Percentiles rank a stretch among this genome's conserved stretches.
Evolutionary conservation across 139 green algal species (phyloP).

Genomic region (Chlamydomonas sp.): DNA sequence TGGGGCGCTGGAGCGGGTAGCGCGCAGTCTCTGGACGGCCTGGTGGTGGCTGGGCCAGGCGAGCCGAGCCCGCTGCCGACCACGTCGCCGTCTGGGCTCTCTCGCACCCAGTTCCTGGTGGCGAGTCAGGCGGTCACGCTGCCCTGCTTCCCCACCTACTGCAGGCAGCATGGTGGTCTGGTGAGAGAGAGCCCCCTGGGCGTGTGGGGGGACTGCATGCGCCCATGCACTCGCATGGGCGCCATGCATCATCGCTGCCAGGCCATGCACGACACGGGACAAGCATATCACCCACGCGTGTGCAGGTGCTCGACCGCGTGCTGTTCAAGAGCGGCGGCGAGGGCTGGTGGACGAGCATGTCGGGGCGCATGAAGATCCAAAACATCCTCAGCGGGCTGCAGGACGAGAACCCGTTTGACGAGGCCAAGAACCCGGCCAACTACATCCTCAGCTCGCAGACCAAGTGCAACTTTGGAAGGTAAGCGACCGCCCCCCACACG

Average conservation of each 20-base stretch:
- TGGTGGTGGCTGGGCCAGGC: constrained; percentile 31
- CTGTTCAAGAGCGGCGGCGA: constrained; percentile 42
- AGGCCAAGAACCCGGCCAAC: constrained; percentile 39
- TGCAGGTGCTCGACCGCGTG: constrained; percentile 64
- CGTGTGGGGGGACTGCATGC: background rate
- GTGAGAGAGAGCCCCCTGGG: background rate
- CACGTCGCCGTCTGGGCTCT: constrained; percentile 43
- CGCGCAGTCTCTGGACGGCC: constrained; percentile 37
- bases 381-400: background rate
- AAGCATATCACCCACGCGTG: too few relatives aligned
- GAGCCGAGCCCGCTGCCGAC: constrained; percentile 53
- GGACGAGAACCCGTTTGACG: background rate
- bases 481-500: background rate
- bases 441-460: constrained; percentile 39
- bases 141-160: constrained; percentile 48
- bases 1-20: constrained; percentile 45
- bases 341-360: constrained; percentile 58
- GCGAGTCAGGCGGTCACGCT: constrained; percentile 51
- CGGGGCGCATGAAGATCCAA: constrained; percentile 18
- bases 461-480: constrained; percentile 28
- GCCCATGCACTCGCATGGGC: too few relatives aligned
- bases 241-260: too few relatives aligned
- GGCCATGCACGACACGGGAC: too few relatives aligned
- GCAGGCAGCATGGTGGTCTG: constrained; percentile 41
- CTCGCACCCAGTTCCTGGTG: constrained; percentile 57